These are phyloP conservation scores for Chrysoporthe cubensis DNA, from an alignment of 2,329 filamentous ascomycete species.

Conservation along the genomic window DNA sequence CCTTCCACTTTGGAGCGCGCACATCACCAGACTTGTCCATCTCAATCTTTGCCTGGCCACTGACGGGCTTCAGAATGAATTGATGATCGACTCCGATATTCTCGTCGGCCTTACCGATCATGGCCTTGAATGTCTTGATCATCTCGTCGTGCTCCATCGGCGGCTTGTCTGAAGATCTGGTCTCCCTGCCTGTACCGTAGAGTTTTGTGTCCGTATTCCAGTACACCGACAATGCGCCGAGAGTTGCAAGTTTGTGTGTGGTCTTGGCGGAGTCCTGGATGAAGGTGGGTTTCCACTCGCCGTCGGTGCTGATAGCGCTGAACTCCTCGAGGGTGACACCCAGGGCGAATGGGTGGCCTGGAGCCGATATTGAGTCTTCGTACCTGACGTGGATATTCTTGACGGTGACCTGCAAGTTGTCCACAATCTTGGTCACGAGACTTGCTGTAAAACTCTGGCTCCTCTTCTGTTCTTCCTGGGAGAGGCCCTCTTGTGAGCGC, in stretches of 20 bases:
- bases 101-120: constrained; percentile 68
- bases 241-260: constrained; percentile 90
- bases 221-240: constrained; percentile 90
- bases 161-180: constrained; percentile 61
- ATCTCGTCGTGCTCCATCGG: constrained; percentile 74
- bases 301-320: constrained; percentile 94
- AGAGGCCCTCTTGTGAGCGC: constrained; percentile 88
- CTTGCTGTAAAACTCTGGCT: constrained; percentile 98
- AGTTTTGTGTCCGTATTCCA: constrained; percentile 96
- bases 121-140: constrained; percentile 73
- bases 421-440: constrained; percentile 92
- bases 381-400: constrained; percentile 99
- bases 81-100: constrained; percentile 64
- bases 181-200: constrained; percentile 79
- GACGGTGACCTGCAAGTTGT: constrained; percentile 96
- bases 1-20: constrained; percentile 84
- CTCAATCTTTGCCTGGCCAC: constrained; percentile 90
- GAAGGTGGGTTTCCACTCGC: constrained; percentile 93
- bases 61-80: constrained; percentile 95
- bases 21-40: constrained; percentile 88
- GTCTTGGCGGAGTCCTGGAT: constrained; percentile 83
- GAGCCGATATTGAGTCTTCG: constrained; percentile 94
- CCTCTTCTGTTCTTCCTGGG: constrained; percentile 92
- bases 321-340: constrained; percentile 94
- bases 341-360: constrained; percentile 91